phyloP scores from a whole-genome alignment of 2,329 filamentous ascomycete genomes.

The Penicillium polonicum region DNA sequence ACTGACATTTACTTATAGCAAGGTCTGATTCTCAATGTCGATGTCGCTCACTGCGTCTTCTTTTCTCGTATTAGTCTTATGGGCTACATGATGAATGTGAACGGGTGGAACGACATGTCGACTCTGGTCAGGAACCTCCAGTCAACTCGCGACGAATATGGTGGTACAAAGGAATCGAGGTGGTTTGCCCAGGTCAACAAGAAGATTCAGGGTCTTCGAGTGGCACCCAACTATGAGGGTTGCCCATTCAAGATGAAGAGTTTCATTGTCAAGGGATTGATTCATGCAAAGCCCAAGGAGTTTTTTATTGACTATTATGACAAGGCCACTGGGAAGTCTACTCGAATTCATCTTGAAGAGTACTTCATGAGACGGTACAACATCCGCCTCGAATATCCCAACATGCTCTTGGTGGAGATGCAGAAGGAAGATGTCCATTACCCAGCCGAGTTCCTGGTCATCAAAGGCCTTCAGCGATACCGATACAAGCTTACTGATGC shows the following conservation, averaged over 20 bases:
- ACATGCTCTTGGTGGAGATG: constrained; percentile 59
- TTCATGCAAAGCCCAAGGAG: constrained; percentile 41
- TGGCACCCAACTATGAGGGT: constrained; percentile 38
- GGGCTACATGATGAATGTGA: constrained; percentile 36
- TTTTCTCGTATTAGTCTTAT: constrained; percentile 57
- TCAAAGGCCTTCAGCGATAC: constrained; percentile 58
- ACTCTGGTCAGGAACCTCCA: constrained; percentile 30
- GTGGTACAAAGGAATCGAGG: constrained; percentile 24
- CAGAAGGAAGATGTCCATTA: constrained; percentile 51
- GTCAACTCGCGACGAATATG: constrained; percentile 25
- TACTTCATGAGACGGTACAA: constrained; percentile 58
- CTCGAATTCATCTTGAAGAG: constrained; percentile 58
- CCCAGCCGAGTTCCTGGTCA: constrained; percentile 56
- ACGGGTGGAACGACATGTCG: constrained; percentile 32
- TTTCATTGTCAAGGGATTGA: constrained; percentile 54
- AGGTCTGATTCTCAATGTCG: constrained; percentile 78
- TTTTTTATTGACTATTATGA: constrained; percentile 46
- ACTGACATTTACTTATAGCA: constrained; percentile 41
- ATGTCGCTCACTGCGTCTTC: constrained; percentile 89
- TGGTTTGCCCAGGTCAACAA: constrained; percentile 7
- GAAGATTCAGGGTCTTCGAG: constrained; percentile 38
- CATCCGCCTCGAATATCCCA: constrained; percentile 44
- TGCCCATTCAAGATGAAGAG: constrained; percentile 37
- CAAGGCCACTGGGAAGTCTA: constrained; percentile 39
- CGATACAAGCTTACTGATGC: constrained; percentile 57